A percentile compares a stretch with the other conserved stretches of the same genome.
phyloP scores from a whole-genome alignment of 495 filamentous ascomycete genomes.

The Lasiosphaeria ovina region DNA sequence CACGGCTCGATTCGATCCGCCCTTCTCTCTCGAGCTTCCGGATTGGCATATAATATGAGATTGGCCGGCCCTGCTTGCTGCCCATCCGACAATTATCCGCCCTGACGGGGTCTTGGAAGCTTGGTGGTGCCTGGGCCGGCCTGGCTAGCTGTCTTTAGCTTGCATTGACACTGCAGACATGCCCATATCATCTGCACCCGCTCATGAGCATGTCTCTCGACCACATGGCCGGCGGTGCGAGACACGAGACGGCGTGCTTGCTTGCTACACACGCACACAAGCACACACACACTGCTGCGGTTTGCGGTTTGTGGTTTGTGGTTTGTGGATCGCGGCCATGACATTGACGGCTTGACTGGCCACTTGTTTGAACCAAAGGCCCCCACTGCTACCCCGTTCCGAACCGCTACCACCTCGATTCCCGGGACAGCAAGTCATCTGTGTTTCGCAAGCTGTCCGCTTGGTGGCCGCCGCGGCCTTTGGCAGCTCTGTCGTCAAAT shows the following conservation, averaged over 20 bases:
- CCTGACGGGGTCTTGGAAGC: background rate
- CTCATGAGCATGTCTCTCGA: too few relatives aligned
- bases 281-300: too few relatives aligned
- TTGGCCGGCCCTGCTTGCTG: conserved; percentile 9
- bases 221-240: too few relatives aligned
- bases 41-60: conserved; percentile 21
- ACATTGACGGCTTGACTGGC: too few relatives aligned
- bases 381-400: conserved; percentile 18
- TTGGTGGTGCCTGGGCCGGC: conserved; percentile 4
- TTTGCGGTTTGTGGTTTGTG: too few relatives aligned
- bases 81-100: conserved; percentile 29
- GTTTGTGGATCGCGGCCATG: too few relatives aligned
- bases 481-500: background rate
- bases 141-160: too few relatives aligned
- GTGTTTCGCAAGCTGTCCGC: conserved; percentile 4
- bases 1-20: conserved; percentile 35
- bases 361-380: background rate
- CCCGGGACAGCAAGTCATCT: conserved; percentile 17
- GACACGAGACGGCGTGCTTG: too few relatives aligned
- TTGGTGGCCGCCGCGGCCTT: background rate
- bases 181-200: too few relatives aligned
- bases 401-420: conserved; percentile 23
- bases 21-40: conserved; percentile 22
- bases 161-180: too few relatives aligned
- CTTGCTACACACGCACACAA: too few relatives aligned